Conservation (phyloP, 2,329 filamentous ascomycete genomes). For the Colletotrichum australisinense region DNA sequence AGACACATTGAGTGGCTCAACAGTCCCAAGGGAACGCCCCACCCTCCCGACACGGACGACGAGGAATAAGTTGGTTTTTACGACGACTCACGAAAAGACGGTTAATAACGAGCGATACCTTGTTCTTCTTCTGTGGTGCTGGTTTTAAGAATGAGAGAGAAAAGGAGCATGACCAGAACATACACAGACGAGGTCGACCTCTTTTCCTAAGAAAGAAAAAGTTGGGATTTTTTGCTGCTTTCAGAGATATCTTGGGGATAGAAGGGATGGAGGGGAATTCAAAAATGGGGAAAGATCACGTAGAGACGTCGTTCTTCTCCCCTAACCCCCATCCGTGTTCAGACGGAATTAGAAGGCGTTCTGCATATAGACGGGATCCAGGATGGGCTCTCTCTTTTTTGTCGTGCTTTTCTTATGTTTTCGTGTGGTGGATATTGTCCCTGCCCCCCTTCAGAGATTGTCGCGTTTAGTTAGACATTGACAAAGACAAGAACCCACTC, state of each 20-base stretch:
- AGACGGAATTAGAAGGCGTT: slow-evolving; percentile 29
- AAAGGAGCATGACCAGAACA: background rate
- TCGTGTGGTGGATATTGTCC: background rate
- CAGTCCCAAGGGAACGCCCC: slow-evolving; percentile 85
- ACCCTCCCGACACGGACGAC: slow-evolving; percentile 82
- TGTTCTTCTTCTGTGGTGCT: slow-evolving; percentile 10
- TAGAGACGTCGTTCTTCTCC: background rate
- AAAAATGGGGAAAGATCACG: too few species aligned
- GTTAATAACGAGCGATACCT: slow-evolving; percentile 24
- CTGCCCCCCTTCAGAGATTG: background rate
- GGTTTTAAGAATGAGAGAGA: slow-evolving; percentile 13
- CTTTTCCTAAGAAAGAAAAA: background rate
- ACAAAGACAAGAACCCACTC: slow-evolving; percentile 4
- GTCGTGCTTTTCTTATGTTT: background rate
- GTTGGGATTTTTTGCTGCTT: slow-evolving; percentile 13
- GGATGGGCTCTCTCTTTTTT: background rate
- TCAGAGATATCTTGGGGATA: slow-evolving; percentile 8
- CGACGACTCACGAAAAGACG: slow-evolving; percentile 17
- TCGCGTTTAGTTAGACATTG: background rate
- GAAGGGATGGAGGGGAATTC: background rate
- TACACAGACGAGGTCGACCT: background rate
- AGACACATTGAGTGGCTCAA: slow-evolving; percentile 89
- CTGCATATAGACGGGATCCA: slow-evolving; percentile 32
- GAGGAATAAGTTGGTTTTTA: slow-evolving; percentile 59
- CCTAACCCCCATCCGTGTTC: background rate